Evolutionary conservation across 305 asterid species (phyloP), one percentile per base, ranked within the genome.

Genomic region (Euphrasia arctica): DNA sequence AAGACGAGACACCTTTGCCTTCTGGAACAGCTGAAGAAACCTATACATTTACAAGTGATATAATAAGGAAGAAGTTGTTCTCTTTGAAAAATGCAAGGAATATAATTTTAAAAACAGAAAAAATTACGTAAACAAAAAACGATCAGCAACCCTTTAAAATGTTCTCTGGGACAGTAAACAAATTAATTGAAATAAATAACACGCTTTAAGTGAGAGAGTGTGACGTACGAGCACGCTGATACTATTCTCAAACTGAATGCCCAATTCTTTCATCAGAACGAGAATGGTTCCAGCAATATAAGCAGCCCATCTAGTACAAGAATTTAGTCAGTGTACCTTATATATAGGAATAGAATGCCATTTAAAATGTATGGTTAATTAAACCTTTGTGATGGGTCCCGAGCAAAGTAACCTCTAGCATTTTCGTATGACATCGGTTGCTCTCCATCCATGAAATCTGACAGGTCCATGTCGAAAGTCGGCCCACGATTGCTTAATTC

Each of bases 1-100:
- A 94, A 62, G 99, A 90, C 29, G 99, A 94, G 62, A 94, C 99
- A 15, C 99, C 99, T 83, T 94, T 94, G 69, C 99, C 99, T 81
- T 94, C 99, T 0, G 99, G 99, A 60, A 94, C 99, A 68, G 99
- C 96, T 51, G 99, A 94, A 72, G 97, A 94, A 66, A 94, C 99
- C 99, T 94, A 67, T 67, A 72, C 49, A 55, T 55, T 63, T 29
- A 28, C 9, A 41, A 61, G 57, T 14, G 10, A 52, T 63, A 52
- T 51, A 49, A 32, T 62, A 43, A 39, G 43, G 43, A 39, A 1
- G 36, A 5, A 32, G 5, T 18, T 18, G 22, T 18, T 18, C 22
- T 18, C 22, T 18, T 18, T 18, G 22, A 18, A 18, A 18, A 18
- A 18, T 32, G 36, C 36, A 32, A 32, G 36, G 36, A 32, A 32